Evolutionary conservation across 1,284 basidiomycete genomes (phyloP), one percentile per base, ranked within the genome.

Genomic region (Moesziomyces parantarcticus): DNA sequence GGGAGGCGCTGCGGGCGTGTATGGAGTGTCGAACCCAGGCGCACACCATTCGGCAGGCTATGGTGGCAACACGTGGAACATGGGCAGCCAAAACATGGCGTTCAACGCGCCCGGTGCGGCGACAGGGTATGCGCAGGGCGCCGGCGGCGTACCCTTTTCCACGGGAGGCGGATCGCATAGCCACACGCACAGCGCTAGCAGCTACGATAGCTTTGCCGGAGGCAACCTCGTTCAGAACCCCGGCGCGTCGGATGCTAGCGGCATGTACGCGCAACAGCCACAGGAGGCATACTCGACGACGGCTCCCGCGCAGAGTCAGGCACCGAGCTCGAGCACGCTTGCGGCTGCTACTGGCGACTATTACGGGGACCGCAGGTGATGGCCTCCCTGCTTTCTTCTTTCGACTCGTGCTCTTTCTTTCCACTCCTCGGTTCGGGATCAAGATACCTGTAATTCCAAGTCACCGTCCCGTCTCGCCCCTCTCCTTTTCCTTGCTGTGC

Each of bases 281-380:
- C 48, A 63, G 23, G 56, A 57, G 18, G 48, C 44, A 23, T 58
- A 61, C 40, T 23, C 42, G 10, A 20, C 50, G 22, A 22, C 40
- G 8, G 32, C 46, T 4, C 45, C 50, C 26, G 52, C 66, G 34
- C 62, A 58, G 11, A 54, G 65, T n/a, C 60, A 63, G n/a, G 52
- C 49, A 34, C 55, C 57, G 34, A 55, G 47, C n/a, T 54, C 47
- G 14, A 73, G 70, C 43, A 73, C 70, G 36, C 51, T 73, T 4
- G 70, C 64, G 8, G 64, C 51, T 5, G 70, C 70, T 5, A 50
- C 64, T 11, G 59, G 57, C 16, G 64, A 67, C 22, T 73, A 73
- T 40, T 66, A 65, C 8, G 22, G 56, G 5, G 65, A 68, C 13
- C 54, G 58, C 18, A 47, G 58, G 41, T 66, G 47, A 54, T 55